phyloP scores from a whole-genome alignment of 73 alveolate species.

The Blepharisma stoltei region DNA sequence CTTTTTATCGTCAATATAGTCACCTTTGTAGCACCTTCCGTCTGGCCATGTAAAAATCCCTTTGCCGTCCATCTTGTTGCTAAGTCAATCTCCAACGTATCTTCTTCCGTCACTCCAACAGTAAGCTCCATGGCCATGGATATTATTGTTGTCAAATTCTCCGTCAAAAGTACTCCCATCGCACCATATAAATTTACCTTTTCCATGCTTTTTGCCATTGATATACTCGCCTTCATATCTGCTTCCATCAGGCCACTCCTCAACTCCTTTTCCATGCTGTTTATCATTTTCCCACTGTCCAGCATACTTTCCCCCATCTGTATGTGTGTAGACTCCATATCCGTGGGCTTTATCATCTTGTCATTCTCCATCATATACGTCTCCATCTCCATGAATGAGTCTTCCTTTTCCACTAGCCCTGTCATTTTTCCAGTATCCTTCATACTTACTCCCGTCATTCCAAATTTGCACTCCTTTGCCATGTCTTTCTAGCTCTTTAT shows the following conservation, averaged over 20 bases:
- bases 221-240: slow-evolving; percentile 40
- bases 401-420: slow-evolving; percentile 60
- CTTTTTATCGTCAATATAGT: slow-evolving; percentile 17
- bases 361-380: slow-evolving; percentile 61
- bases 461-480: slow-evolving; percentile 64
- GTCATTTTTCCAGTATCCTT: slow-evolving; percentile 63
- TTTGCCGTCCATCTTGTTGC: slow-evolving; percentile 13
- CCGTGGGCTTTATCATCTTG: slow-evolving; percentile 61
- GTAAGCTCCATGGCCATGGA: slow-evolving; percentile 10
- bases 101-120: slow-evolving; percentile 15
- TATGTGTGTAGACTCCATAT: slow-evolving; percentile 44
- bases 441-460: slow-evolving; percentile 52
- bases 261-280: slow-evolving; percentile 64
- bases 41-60: slow-evolving; percentile 25
- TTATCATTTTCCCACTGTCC: slow-evolving; percentile 63
- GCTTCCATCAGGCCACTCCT: slow-evolving; percentile 43
- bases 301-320: slow-evolving; percentile 52
- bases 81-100: slow-evolving; percentile 8
- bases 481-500: slow-evolving; percentile 41
- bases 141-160: not conserved
- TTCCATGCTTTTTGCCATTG: slow-evolving; percentile 54
- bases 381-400: slow-evolving; percentile 58
- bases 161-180: slow-evolving; percentile 66
- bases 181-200: slow-evolving; percentile 53
- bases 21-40: slow-evolving; percentile 22